These are phyloP conservation scores for Alternaria dauci DNA, from an alignment of 2,329 filamentous ascomycete genomes.

Conservation along the genomic window DNA sequence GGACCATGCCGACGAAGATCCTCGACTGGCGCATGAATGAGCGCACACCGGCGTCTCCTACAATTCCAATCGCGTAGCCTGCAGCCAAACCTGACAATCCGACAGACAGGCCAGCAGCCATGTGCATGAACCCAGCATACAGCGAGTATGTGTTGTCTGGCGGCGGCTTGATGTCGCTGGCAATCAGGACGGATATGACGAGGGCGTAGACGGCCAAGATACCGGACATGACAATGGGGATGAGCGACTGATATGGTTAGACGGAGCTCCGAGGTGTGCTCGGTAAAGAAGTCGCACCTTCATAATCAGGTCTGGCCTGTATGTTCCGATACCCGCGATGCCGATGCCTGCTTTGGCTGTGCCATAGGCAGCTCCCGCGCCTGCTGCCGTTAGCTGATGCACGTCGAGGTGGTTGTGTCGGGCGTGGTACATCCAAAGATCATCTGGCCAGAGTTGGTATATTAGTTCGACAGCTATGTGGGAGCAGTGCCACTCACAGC, in stretches of 20 bases:
- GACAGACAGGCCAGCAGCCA: slow-evolving; percentile 88
- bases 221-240: slow-evolving; percentile 96
- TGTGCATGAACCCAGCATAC: slow-evolving; percentile 93
- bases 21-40: slow-evolving; percentile 96
- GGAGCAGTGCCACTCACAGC: slow-evolving; percentile 58
- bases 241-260: slow-evolving; percentile 70
- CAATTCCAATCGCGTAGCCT: slow-evolving; percentile 81
- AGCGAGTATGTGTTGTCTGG: slow-evolving; percentile 75
- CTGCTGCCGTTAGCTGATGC: slow-evolving; percentile 52
- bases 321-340: slow-evolving; percentile 85
- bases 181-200: slow-evolving; percentile 95
- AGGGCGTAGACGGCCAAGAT: slow-evolving; percentile 98
- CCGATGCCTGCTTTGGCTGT: slow-evolving; percentile 89
- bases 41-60: slow-evolving; percentile 90
- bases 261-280: slow-evolving; percentile 4
- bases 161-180: slow-evolving; percentile 82
- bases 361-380: slow-evolving; percentile 81
- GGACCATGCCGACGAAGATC: slow-evolving; percentile 97
- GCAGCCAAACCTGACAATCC: slow-evolving; percentile 52
- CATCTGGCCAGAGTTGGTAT: slow-evolving; percentile 62
- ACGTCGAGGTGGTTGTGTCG: background rate
- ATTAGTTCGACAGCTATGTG: slow-evolving; percentile 26
- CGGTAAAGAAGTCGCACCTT: slow-evolving; percentile 64
- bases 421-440: slow-evolving; percentile 76
- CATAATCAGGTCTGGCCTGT: slow-evolving; percentile 88